phyloP scores from a whole-genome alignment of 305 asterid species.

The Petunia hybrid region DNA sequence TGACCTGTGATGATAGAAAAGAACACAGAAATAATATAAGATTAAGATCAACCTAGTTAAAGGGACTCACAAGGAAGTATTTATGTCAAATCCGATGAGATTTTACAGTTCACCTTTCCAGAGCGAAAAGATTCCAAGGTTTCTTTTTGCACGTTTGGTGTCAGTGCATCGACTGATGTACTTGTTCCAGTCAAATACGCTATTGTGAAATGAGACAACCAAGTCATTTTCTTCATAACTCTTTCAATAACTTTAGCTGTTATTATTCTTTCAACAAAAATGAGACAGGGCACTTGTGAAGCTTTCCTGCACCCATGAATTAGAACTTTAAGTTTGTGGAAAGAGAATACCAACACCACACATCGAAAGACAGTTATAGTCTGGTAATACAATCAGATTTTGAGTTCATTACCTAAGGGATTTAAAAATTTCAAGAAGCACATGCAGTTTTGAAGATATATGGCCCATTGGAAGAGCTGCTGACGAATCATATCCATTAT shows the following conservation, averaged over 20 bases:
- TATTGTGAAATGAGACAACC: constrained; percentile 58
- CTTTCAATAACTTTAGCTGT: constrained; percentile 81
- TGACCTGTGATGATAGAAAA: constrained; percentile 57
- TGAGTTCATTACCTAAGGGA: constrained; percentile 63
- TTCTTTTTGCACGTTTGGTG: constrained; percentile 50
- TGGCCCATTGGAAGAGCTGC: constrained; percentile 54
- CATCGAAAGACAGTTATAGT: constrained; percentile 14
- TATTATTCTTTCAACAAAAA: constrained; percentile 72
- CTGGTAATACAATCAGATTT: constrained; percentile 22
- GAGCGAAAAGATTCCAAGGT: constrained; percentile 55
- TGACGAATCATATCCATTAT: constrained; percentile 45
- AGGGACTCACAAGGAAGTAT: background rate
- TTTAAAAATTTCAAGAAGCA: constrained; percentile 67
- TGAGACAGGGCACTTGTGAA: constrained; percentile 61
- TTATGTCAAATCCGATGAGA: constrained; percentile 28
- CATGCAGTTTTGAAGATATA: constrained; percentile 72
- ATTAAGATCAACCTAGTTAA: constrained; percentile 23
- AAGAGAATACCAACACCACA: constrained; percentile 22
- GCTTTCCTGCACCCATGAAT: constrained; percentile 56
- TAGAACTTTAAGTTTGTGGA: constrained; percentile 10
- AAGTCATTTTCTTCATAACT: constrained; percentile 56
- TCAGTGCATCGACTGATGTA: constrained; percentile 54
- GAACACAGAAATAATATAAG: background rate
- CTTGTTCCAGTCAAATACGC: constrained; percentile 64
- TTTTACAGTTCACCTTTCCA: constrained; percentile 55